phyloP scores from a whole-genome alignment of 2,329 filamentous ascomycete species.

The Arthrobotrys sinensis region DNA sequence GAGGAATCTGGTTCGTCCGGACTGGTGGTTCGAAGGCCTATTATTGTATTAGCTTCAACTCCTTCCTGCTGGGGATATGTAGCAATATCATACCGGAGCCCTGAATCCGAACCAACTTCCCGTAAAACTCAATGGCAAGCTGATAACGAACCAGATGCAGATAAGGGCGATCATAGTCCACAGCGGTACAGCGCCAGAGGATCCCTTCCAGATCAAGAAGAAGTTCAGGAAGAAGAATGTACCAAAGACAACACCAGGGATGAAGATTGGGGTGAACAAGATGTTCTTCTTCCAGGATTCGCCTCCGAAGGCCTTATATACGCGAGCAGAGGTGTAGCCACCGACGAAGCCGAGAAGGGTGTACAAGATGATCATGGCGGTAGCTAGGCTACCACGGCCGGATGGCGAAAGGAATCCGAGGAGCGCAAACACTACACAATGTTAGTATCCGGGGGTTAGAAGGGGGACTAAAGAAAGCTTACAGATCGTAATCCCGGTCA shows the following conservation, averaged over 20 bases:
- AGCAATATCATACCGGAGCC: conserved; percentile 69
- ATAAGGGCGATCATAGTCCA: conserved; percentile 96
- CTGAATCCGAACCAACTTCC: conserved; percentile 96
- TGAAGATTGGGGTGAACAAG: conserved; percentile 84
- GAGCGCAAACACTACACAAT: conserved; percentile 79
- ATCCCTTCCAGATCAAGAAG: conserved; percentile 93
- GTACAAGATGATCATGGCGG: conserved; percentile 93
- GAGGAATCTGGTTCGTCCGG: conserved; percentile 96
- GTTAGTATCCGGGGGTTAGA: conserved; percentile 54
- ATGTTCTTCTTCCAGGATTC: conserved; percentile 97
- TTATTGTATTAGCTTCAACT: neutral
- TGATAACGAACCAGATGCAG: conserved; percentile 96
- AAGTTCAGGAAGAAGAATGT: conserved; percentile 95
- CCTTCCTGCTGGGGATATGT: neutral
- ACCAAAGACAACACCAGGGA: conserved; percentile 87
- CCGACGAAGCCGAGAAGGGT: conserved; percentile 93
- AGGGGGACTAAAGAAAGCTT: conserved; percentile 63
- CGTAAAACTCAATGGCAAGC: conserved; percentile 87
- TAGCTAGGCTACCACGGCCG: conserved; percentile 93
- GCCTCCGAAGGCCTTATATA: conserved; percentile 95
- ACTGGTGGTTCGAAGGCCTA: conserved; percentile 82
- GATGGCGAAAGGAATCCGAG: conserved; percentile 95
- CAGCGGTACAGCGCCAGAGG: conserved; percentile 94
- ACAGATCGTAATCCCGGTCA: conserved; percentile 92
- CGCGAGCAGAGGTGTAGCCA: conserved; percentile 87